Evolutionary conservation across 2,329 filamentous ascomycete species (phyloP).

Genomic region (Colletotrichum orbiculare): DNA sequence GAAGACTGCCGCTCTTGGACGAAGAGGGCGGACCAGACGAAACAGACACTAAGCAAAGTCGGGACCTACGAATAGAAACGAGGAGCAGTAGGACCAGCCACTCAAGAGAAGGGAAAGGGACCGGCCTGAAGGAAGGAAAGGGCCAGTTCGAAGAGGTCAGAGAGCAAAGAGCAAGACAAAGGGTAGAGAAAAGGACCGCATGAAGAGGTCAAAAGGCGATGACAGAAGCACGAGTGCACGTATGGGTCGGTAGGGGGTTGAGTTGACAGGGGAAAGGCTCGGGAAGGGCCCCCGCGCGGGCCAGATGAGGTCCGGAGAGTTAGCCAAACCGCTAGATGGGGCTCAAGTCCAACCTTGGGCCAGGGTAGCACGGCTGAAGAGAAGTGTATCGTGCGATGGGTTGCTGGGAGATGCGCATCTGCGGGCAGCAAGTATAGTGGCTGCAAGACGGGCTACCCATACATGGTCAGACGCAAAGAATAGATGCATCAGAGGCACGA

Average conservation of each 20-base stretch:
- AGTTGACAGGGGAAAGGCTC: conserved; percentile 32
- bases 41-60: conserved; percentile 51
- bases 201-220: conserved; percentile 34
- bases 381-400: background rate
- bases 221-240: conserved; percentile 39
- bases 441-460: conserved; percentile 19
- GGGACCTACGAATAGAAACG: conserved; percentile 48
- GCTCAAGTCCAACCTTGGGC: conserved; percentile 35
- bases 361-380: conserved; percentile 26
- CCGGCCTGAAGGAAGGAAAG: conserved; percentile 29
- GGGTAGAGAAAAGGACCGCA: conserved; percentile 22
- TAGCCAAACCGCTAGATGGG: conserved; percentile 43
- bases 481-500: background rate
- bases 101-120: conserved; percentile 43
- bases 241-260: conserved; percentile 31
- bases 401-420: conserved; percentile 10
- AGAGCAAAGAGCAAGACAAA: conserved; percentile 8
- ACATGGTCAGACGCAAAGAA: conserved; percentile 1
- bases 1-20: conserved; percentile 32
- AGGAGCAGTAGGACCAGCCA: conserved; percentile 44
- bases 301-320: conserved; percentile 44
- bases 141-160: conserved; percentile 19
- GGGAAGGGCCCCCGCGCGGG: conserved; percentile 45
- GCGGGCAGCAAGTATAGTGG: background rate
- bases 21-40: conserved; percentile 54